These are phyloP conservation scores for Moesziomyces antarcticus DNA, from an alignment of 1,284 basidiomycete genomes.

Conservation along the genomic window DNA sequence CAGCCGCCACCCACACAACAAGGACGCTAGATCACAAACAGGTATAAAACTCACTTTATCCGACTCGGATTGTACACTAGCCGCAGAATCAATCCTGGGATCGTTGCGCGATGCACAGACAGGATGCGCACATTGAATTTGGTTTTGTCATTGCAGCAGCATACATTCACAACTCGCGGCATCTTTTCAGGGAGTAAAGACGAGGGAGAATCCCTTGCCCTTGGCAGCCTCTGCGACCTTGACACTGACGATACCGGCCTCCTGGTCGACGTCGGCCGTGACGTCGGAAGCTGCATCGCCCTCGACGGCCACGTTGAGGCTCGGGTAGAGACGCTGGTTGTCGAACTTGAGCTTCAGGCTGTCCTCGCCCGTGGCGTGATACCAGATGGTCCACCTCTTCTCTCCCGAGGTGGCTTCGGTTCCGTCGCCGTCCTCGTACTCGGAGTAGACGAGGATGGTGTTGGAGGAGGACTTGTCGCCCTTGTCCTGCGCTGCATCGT, in stretches of 20 bases:
- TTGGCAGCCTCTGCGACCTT: conserved; percentile 46
- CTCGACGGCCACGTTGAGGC: conserved; percentile 44
- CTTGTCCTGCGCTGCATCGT: conserved; percentile 37
- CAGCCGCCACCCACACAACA: neutral
- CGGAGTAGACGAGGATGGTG: conserved; percentile 37
- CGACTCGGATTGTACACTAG: conserved; percentile 5
- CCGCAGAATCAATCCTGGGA: neutral
- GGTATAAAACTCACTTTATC: conserved; percentile 7
- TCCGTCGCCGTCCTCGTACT: conserved; percentile 57
- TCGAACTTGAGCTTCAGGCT: conserved; percentile 52
- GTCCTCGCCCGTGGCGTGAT: conserved; percentile 43
- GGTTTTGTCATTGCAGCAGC: neutral
- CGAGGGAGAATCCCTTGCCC: conserved; percentile 51
- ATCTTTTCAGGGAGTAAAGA: conserved; percentile 28
- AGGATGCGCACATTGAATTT: neutral
- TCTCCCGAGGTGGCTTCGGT: conserved; percentile 47
- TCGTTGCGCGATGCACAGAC: neutral
- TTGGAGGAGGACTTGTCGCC: conserved; percentile 22
- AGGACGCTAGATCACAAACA: conserved; percentile 15
- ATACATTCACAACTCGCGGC: neutral
- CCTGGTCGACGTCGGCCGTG: conserved; percentile 41
- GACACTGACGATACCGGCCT: conserved; percentile 40
- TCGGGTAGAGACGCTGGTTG: conserved; percentile 49
- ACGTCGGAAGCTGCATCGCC: conserved; percentile 47
- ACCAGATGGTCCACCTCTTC: conserved; percentile 55